Evolutionary conservation across 495 filamentous ascomycete species (phyloP).

Genomic region (Penicillium turbatum): DNA sequence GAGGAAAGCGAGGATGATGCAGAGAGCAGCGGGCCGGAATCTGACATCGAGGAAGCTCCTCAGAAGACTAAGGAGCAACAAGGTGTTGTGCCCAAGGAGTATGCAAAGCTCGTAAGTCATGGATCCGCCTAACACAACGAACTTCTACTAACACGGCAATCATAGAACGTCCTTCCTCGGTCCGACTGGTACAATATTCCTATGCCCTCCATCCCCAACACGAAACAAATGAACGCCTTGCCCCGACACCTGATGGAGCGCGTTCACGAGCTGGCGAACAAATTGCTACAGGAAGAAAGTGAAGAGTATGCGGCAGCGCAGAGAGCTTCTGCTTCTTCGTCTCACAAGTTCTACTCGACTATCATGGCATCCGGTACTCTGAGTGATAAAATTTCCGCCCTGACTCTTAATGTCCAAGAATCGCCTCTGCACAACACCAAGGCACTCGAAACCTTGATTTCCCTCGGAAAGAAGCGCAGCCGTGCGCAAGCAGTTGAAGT

Average conservation of each 20-base stretch:
- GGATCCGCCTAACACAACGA: not conserved
- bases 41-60: conserved; percentile 25
- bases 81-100: conserved; percentile 26
- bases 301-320: conserved; percentile 53
- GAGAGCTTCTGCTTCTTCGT: conserved; percentile 60
- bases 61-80: conserved; percentile 20
- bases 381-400: conserved; percentile 91
- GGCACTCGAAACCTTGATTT: conserved; percentile 75
- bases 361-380: conserved; percentile 96
- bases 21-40: conserved; percentile 21
- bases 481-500: conserved; percentile 92
- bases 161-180: conserved; percentile 66
- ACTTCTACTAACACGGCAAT: conserved; percentile 17
- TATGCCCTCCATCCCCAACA: conserved; percentile 52
- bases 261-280: conserved; percentile 68
- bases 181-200: conserved; percentile 79
- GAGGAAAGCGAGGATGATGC: conserved; percentile 45
- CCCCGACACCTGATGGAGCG: conserved; percentile 60
- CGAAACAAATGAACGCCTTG: conserved; percentile 45
- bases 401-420: conserved; percentile 91
- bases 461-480: conserved; percentile 79
- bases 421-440: conserved; percentile 90
- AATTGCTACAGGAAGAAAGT: conserved; percentile 70
- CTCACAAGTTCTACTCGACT: conserved; percentile 88
- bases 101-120: conserved; percentile 38